A percentile compares a stretch with the other conserved stretches of the same genome.
These are phyloP conservation scores for Aschersonia sp. DNA, from an alignment of 2,329 filamentous ascomycete species.

Conservation along the genomic window DNA sequence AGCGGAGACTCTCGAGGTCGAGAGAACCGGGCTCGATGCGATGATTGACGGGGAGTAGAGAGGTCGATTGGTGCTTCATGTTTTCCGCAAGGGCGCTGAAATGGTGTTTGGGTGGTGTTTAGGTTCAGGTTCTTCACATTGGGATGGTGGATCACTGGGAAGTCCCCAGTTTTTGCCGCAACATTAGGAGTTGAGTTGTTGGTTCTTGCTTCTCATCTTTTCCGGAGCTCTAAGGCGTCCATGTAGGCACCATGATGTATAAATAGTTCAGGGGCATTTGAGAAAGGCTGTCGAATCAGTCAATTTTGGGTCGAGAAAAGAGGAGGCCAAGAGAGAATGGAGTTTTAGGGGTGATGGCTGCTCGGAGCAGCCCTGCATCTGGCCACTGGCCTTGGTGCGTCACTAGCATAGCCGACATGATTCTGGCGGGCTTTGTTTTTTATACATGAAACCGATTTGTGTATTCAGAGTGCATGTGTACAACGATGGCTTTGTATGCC, in stretches of 20 bases:
- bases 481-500: too few species aligned
- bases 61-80: background rate
- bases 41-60: conserved; percentile 26
- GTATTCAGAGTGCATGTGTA: too few species aligned
- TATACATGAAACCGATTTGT: too few species aligned
- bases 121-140: too few species aligned
- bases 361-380: too few species aligned
- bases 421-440: too few species aligned
- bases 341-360: too few species aligned
- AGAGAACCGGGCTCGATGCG: conserved; percentile 31
- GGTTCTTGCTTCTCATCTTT: background rate
- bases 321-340: background rate
- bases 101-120: too few species aligned
- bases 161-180: background rate
- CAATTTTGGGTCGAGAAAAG: background rate
- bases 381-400: too few species aligned
- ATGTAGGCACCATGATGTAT: background rate
- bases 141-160: background rate
- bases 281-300: background rate
- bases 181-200: background rate
- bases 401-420: too few species aligned
- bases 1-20: conserved; percentile 27
- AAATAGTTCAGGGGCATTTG: background rate
- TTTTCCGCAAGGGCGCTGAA: too few species aligned
- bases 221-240: background rate